Evolutionary conservation across 371 early-diverging fungal genomes (phyloP).

Genomic region (Catenaria anguillulae): DNA sequence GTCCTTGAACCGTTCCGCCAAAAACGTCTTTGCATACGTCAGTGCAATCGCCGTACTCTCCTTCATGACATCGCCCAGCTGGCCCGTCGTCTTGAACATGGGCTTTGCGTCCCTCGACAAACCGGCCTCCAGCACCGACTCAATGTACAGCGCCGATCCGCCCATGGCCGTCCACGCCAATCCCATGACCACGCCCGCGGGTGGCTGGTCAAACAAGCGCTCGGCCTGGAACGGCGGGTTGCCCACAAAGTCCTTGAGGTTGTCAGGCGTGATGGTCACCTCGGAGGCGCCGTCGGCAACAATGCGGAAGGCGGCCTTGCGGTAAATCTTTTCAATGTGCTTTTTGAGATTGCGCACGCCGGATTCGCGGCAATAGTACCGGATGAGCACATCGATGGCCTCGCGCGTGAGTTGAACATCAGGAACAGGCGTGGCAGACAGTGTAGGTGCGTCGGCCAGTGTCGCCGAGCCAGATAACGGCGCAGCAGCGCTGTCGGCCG

Average conservation of each 20-base stretch:
- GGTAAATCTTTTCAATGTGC: conserved; percentile 90
- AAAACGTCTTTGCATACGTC: conserved; percentile 69
- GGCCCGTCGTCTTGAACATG: conserved; percentile 64
- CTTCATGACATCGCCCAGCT: conserved; percentile 97
- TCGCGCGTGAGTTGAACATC: not conserved
- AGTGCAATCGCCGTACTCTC: conserved; percentile 91
- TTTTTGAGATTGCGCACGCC: conserved; percentile 95
- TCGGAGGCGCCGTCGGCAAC: conserved; percentile 22
- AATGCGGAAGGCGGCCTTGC: conserved; percentile 86
- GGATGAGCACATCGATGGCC: conserved; percentile 58
- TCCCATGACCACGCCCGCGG: conserved; percentile 80
- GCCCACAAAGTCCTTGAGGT: conserved; percentile 84
- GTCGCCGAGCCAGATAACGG: conserved; percentile 73
- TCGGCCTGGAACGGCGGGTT: conserved; percentile 76
- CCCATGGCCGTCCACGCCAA: conserved; percentile 91
- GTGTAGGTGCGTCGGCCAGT: conserved; percentile 48
- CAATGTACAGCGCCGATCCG: conserved; percentile 85
- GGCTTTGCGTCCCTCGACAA: conserved; percentile 48
- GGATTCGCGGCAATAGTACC: conserved; percentile 86
- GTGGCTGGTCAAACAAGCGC: conserved; percentile 66
- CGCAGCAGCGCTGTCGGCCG: conserved; percentile 62
- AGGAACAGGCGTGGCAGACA: conserved; percentile 25
- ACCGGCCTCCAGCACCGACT: conserved; percentile 74
- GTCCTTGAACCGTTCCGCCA: conserved; percentile 54
- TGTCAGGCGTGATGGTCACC: conserved; percentile 25